Evolutionary conservation across 1,139 yeast species (phyloP), one percentile per base, ranked within the genome.

Genomic region (Protomyces inundatus): DNA sequence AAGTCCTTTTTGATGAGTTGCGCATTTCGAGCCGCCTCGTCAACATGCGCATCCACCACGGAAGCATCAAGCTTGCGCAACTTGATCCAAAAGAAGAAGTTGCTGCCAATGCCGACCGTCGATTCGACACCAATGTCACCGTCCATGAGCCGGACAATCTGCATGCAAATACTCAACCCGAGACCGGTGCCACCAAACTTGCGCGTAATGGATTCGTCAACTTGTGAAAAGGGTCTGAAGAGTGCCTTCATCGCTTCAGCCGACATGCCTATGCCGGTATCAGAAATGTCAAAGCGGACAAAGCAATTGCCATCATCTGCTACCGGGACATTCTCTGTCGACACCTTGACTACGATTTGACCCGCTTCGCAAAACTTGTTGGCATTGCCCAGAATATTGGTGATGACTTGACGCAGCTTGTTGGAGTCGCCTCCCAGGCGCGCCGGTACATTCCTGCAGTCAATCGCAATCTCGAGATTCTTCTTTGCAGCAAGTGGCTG

Each of bases 301-400:
- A 48, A 35, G 9, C 48, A 45, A n/a, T 48, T 53, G 4, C 10
- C 12, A 30, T 40, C 48, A 12, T 48, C 54, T 12, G 2, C 35
- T 23, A 23, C n/a, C 10, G 54, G 39, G 14, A 23, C 23, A 9
- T 66, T 64, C 9, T 66, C 53, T 34, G 68, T 67, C n/a, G 55
- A 42, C 10, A 54, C 42, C n/a, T 65, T 64, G 40, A 71, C 65
- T 23, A 69, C 67, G 55, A 87, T 90, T 69, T 83, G 84, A 53
- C 93, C 93, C 67, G 80, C 77, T 66, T 83, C 84, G 7, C 97
- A 90, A 70, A 90, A 90, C 72, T 90, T 90, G 69, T 90, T 79
- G 0, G 96, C 87, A 73, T 88, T 90, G 12, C 95, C 87, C 4
- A 90, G 93, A 66, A 90, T 77, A 70, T 90, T 90, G 90, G 90